Percentiles rank a stretch among this genome's conserved stretches.
Conservation (phyloP, 345 rosid species). For the Populus simonii region DNA sequence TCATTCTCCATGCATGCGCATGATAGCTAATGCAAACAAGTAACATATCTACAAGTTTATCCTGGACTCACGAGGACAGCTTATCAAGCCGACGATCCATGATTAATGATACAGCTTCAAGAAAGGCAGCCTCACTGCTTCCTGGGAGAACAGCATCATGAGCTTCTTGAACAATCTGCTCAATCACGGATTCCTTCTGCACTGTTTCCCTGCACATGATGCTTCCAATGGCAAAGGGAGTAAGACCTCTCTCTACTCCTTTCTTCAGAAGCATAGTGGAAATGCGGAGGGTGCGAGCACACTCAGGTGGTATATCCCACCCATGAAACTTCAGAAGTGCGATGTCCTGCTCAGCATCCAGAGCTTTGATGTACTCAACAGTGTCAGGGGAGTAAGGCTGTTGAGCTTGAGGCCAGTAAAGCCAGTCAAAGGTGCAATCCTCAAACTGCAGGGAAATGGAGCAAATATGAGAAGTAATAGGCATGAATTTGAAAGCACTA, state of each 20-base stretch:
- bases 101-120: slow-evolving; percentile 44
- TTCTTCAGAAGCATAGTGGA: slow-evolving; percentile 86
- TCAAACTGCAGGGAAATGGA: slow-evolving; percentile 54
- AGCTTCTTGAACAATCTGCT: slow-evolving; percentile 61
- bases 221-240: slow-evolving; percentile 68
- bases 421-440: slow-evolving; percentile 93
- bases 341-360: slow-evolving; percentile 66
- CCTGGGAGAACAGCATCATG: slow-evolving; percentile 48
- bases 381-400: slow-evolving; percentile 55
- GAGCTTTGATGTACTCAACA: slow-evolving; percentile 53
- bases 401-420: slow-evolving; percentile 87
- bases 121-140: slow-evolving; percentile 52
- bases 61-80: slow-evolving; percentile 9
- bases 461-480: slow-evolving; percentile 7
- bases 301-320: slow-evolving; percentile 58
- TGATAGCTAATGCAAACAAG: background rate
- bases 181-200: slow-evolving; percentile 55
- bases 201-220: slow-evolving; percentile 74
- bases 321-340: slow-evolving; percentile 60
- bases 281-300: slow-evolving; percentile 52
- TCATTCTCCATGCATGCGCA: background rate
- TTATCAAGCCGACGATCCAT: slow-evolving; percentile 53
- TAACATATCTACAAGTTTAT: slow-evolving; percentile 10
- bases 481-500: background rate
- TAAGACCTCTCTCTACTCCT: slow-evolving; percentile 63